Percentiles rank a stretch among this genome's conserved stretches.
Evolutionary conservation across 2,329 filamentous ascomycete genomes (phyloP).

Genomic region (Sordariomycetes sp.): DNA sequence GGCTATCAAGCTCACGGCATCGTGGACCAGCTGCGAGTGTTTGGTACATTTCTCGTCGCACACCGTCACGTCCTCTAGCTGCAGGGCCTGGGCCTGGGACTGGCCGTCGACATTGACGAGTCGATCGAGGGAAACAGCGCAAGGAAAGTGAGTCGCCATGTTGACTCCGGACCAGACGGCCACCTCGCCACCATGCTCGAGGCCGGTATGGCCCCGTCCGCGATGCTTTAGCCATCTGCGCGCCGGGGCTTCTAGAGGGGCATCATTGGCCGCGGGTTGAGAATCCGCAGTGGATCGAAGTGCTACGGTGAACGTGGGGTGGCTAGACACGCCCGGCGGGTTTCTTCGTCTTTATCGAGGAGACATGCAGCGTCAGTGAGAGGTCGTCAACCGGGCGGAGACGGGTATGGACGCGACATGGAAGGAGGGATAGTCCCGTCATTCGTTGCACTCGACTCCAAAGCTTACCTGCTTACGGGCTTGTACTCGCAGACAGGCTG

Average conservation of each 20-base stretch:
- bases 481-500: conserved; percentile 39
- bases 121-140: conserved; percentile 1
- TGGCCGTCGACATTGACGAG: conserved; percentile 1
- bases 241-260: neutral
- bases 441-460: neutral
- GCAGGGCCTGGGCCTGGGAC: neutral
- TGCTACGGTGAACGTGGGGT: conserved; percentile 4
- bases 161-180: conserved; percentile 5
- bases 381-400: neutral
- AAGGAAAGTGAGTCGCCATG: conserved; percentile 4
- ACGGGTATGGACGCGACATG: neutral
- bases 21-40: conserved; percentile 6
- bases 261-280: neutral
- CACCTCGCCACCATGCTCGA: conserved; percentile 3
- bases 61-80: neutral
- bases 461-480: conserved; percentile 13
- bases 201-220: neutral
- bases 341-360: conserved; percentile 1
- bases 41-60: conserved; percentile 6
- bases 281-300: neutral
- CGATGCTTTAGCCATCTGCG: neutral
- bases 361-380: neutral
- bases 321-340: conserved; percentile 2
- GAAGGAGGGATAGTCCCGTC: neutral
- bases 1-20: conserved; percentile 2